Percentiles rank a stretch among this genome's conserved stretches.
These are phyloP conservation scores for Pulicaria dysenterica DNA, from an alignment of 129 eudicot genomes.

Conservation along the genomic window DNA sequence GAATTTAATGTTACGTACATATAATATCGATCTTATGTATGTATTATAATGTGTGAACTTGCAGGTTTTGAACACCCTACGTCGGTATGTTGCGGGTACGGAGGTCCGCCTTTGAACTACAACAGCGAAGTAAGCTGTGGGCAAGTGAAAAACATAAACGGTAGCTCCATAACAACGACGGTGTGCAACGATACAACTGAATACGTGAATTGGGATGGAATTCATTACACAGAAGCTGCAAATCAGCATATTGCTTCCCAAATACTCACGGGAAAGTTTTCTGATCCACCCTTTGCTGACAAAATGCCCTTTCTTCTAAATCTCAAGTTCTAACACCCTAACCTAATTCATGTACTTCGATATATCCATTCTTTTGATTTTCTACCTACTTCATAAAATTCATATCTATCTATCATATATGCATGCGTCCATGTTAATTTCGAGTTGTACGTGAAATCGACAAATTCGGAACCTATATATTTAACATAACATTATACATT, in stretches of 20 bases:
- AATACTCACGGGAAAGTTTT: constrained; percentile 90
- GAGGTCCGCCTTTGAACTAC: constrained; percentile 87
- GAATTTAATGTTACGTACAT: too few relatives aligned
- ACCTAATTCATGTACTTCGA: neutral
- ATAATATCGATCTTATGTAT: neutral
- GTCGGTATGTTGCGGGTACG: constrained; percentile 80
- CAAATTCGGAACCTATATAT: too few relatives aligned
- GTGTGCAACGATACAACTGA: constrained; percentile 73
- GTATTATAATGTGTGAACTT: neutral
- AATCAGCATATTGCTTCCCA: constrained; percentile 83
- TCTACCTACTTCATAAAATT: constrained; percentile 6
- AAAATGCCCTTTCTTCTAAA: constrained; percentile 82
- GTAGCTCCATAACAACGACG: constrained; percentile 60
- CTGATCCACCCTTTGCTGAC: constrained; percentile 80
- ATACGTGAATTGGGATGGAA: constrained; percentile 91
- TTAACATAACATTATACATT: too few relatives aligned
- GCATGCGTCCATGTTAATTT: neutral
- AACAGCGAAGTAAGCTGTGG: constrained; percentile 75
- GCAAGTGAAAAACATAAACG: constrained; percentile 61
- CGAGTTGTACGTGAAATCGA: too few relatives aligned
- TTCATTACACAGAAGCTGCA: constrained; percentile 96
- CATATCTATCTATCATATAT: neutral
- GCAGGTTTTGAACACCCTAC: constrained; percentile 85
- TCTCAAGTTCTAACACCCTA: constrained; percentile 53
- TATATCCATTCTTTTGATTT: constrained; percentile 14